Percentiles rank a stretch among this genome's conserved stretches.
phyloP scores from a whole-genome alignment of 2,329 filamentous ascomycete genomes.

The Diaporthe vaccinii region DNA sequence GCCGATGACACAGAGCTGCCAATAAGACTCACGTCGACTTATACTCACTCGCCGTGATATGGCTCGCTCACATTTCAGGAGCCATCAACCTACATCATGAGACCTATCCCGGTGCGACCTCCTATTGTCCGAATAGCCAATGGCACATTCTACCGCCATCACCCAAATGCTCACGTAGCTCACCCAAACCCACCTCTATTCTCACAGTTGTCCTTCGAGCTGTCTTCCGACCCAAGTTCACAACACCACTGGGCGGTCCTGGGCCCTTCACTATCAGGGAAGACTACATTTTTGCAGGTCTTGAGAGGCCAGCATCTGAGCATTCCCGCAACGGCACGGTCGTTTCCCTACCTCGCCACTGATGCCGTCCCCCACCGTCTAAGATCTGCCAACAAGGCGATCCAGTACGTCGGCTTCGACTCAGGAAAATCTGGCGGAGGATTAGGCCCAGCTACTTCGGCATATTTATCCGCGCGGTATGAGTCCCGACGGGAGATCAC shows the following conservation, averaged over 20 bases:
- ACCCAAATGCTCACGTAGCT: slow-evolving; percentile 68
- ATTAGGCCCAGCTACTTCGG: slow-evolving; percentile 71
- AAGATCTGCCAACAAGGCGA: slow-evolving; percentile 74
- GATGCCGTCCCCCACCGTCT: slow-evolving; percentile 69
- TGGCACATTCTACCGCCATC: slow-evolving; percentile 85
- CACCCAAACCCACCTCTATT: slow-evolving; percentile 81
- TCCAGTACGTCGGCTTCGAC: slow-evolving; percentile 93
- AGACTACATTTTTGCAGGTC: slow-evolving; percentile 86
- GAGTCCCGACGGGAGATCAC: slow-evolving; percentile 89
- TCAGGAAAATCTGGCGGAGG: slow-evolving; percentile 72
- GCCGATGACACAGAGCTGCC: background rate
- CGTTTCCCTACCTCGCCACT: slow-evolving; percentile 82
- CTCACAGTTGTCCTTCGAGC: slow-evolving; percentile 75
- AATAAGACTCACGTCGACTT: background rate
- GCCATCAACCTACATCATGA: slow-evolving; percentile 49
- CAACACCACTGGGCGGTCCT: slow-evolving; percentile 85
- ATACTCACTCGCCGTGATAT: background rate
- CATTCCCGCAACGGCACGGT: slow-evolving; percentile 80
- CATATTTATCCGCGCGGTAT: slow-evolving; percentile 91
- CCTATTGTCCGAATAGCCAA: slow-evolving; percentile 81
- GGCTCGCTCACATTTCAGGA: background rate
- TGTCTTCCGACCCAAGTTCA: slow-evolving; percentile 68
- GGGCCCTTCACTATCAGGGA: slow-evolving; percentile 81
- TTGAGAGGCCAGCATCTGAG: slow-evolving; percentile 82
- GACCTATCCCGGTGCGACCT: slow-evolving; percentile 52